These are phyloP conservation scores for Cercospora citrullina DNA, from an alignment of 2,329 filamentous ascomycete genomes.

Conservation along the genomic window DNA sequence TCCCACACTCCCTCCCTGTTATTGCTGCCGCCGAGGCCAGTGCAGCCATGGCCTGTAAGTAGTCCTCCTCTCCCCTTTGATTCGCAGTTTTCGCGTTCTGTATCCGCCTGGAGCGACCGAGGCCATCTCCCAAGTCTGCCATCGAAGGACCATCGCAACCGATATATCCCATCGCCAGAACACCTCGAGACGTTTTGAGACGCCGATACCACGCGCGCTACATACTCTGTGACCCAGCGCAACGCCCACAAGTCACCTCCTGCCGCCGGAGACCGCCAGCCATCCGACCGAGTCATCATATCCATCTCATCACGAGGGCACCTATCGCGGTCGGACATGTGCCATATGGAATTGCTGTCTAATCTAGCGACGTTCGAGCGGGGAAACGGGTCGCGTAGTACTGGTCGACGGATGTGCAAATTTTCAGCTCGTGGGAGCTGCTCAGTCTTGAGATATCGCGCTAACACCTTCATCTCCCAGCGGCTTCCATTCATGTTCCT, in stretches of 20 bases:
- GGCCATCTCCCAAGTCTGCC: constrained; percentile 27
- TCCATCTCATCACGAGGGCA: constrained; percentile 31
- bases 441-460: constrained; percentile 35
- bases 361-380: constrained; percentile 38
- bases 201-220: constrained; percentile 22
- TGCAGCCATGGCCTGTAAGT: constrained; percentile 62
- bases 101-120: constrained; percentile 19
- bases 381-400: constrained; percentile 47
- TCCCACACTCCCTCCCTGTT: constrained; percentile 14
- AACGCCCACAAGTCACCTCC: constrained; percentile 12
- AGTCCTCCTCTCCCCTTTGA: constrained; percentile 40
- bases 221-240: constrained; percentile 19
- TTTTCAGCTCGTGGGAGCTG: constrained; percentile 37
- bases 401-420: constrained; percentile 29
- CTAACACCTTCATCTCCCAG: constrained; percentile 50
- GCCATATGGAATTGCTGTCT: constrained; percentile 32
- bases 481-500: constrained; percentile 63
- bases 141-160: constrained; percentile 31
- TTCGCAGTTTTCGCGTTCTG: constrained; percentile 28
- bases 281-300: constrained; percentile 30
- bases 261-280: constrained; percentile 24
- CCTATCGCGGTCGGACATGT: constrained; percentile 44
- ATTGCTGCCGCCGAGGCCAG: constrained; percentile 29
- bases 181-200: constrained; percentile 22
- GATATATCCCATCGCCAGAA: constrained; percentile 34